These are phyloP conservation scores for Cladosporium sp. DNA, from an alignment of 2,329 filamentous ascomycete genomes.

Conservation along the genomic window DNA sequence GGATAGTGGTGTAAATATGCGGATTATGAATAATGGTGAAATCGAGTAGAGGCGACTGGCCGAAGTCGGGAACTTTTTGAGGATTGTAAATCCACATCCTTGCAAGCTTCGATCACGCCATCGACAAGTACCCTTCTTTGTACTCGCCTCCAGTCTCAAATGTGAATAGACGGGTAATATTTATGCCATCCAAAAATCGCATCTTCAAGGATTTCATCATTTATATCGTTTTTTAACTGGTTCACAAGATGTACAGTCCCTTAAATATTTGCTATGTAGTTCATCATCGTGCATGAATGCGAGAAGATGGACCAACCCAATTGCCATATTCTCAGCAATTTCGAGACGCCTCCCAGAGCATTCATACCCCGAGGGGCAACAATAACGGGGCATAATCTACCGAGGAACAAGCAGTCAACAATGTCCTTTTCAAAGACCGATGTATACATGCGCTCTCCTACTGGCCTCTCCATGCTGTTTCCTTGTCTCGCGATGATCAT, in stretches of 20 bases:
- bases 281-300: not conserved
- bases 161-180: not conserved
- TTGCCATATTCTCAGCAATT: not conserved
- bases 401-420: conserved; percentile 4
- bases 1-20: not conserved
- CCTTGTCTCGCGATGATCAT: not conserved
- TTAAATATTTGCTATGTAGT: not conserved
- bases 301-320: not conserved
- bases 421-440: not conserved
- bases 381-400: not conserved
- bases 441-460: not conserved
- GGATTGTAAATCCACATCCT: conserved; percentile 12
- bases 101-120: conserved; percentile 4
- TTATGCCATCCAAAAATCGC: not conserved
- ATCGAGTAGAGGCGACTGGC: conserved; percentile 14
- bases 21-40: conserved; percentile 14
- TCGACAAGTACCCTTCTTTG: conserved; percentile 1
- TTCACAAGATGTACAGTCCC: not conserved
- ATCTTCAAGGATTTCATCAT: not conserved
- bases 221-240: not conserved
- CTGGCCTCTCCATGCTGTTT: not conserved
- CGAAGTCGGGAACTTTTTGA: conserved; percentile 17
- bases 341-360: not conserved
- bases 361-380: conserved; percentile 3
- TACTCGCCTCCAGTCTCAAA: not conserved